Evolutionary conservation across 352 stramenopile species (phyloP), one percentile per base, ranked within the genome.

Genomic region (Globisporangium lucens): DNA sequence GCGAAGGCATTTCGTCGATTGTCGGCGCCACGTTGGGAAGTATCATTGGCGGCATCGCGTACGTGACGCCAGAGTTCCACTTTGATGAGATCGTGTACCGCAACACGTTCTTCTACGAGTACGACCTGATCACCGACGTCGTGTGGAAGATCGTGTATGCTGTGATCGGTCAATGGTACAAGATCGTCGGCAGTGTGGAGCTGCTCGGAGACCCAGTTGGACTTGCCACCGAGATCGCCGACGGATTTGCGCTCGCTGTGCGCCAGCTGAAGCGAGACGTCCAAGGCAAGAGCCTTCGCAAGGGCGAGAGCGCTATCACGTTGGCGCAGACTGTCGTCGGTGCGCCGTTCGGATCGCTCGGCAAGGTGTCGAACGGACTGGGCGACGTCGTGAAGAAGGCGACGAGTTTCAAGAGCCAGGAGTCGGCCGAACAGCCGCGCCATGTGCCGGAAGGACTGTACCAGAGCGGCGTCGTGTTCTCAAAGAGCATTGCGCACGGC

Each of bases 161-260:
- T 4, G 85, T 94, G 9, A 68, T 96, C 29, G 76, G 85, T 0
- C 89, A 96, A 68, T 96, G 89, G 89, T 96, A 96, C 74, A 95
- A 94, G 68, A 92, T 96, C 30, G 89, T 96, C 24, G 89, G 89
- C 41, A 93, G 84, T 66, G 83, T 96, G 2, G 89, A 96, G 68
- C 72, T 96, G 67, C 70, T 96, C 13, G 89, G 89, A 17, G 89
- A 96, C 67, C 89, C 89, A 7, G 80, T 96, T 35, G 89, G 89
- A 0, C 81, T 96, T 17, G 83, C 88, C 9, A 93, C 83, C 0
- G 89, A 96, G 74, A 91, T 95, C 78, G 83, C 91, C 9, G 85
- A 96, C 66, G 89, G 89, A 12, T 94, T 96, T 69, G 85, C 87
- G 30, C 57, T 94, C 13, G 87, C 87, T 12, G 85, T 73, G 24